These are phyloP conservation scores for Kluyveromyces lactis DNA, from an alignment of 805 yeast genomes.

Conservation along the genomic window DNA sequence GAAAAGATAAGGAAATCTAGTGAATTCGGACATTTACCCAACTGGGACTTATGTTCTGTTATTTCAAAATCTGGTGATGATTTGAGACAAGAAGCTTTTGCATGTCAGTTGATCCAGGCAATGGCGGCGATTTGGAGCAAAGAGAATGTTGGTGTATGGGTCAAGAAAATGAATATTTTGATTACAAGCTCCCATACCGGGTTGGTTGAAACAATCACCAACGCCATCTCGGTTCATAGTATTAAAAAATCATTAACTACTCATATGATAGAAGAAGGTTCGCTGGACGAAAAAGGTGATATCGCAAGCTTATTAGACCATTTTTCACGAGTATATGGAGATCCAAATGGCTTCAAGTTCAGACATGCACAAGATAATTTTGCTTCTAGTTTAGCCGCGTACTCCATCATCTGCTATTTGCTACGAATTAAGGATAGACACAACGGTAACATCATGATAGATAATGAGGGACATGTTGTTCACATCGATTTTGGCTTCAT, in stretches of 20 bases:
- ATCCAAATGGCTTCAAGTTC: conserved; percentile 42
- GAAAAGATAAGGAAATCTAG: conserved; percentile 73
- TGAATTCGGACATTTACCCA: conserved; percentile 73
- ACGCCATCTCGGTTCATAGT: conserved; percentile 89
- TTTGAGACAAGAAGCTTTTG: conserved; percentile 94
- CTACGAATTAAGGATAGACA: conserved; percentile 94
- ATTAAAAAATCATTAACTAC: conserved; percentile 88
- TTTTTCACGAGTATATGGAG: conserved; percentile 69
- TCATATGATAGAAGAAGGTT: conserved; percentile 56
- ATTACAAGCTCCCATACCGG: conserved; percentile 89
- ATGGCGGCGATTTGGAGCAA: conserved; percentile 79
- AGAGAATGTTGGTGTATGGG: conserved; percentile 72
- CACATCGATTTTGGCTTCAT: conserved; percentile 95
- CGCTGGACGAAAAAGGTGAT: conserved; percentile 50
- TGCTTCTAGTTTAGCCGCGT: conserved; percentile 80
- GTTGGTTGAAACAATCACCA: conserved; percentile 89
- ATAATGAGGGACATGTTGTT: conserved; percentile 88
- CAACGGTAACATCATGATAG: conserved; percentile 96
- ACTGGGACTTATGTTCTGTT: conserved; percentile 94
- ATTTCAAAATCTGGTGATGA: conserved; percentile 96
- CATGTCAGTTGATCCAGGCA: conserved; percentile 85
- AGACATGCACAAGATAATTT: conserved; percentile 77
- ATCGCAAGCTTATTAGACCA: conserved; percentile 74
- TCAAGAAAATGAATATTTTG: conserved; percentile 83
- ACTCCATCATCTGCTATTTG: conserved; percentile 82